Conservation (phyloP, 2,329 filamentous ascomycete genomes). For the Diaporthe nobilis region DNA sequence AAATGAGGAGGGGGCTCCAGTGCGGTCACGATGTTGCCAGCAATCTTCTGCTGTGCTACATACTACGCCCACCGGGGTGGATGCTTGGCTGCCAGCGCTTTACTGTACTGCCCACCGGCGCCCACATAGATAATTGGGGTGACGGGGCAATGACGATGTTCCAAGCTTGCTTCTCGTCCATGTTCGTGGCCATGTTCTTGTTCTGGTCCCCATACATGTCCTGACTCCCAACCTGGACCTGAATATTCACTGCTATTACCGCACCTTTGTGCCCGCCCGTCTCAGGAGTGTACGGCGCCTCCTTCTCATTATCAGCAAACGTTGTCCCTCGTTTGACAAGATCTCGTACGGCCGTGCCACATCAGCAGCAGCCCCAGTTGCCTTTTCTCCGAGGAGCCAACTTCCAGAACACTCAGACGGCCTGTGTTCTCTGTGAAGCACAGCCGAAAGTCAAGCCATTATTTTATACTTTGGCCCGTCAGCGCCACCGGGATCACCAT, state of each 20-base stretch:
- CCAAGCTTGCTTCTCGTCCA: background rate
- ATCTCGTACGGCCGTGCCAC: constrained; percentile 17
- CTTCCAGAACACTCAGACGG: constrained; percentile 1
- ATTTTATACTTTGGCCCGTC: constrained; percentile 15
- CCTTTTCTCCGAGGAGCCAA: constrained; percentile 11
- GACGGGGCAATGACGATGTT: constrained; percentile 16
- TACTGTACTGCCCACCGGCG: background rate
- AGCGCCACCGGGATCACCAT: constrained; percentile 12
- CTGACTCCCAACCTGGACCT: background rate
- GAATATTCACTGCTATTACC: background rate
- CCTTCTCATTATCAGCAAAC: constrained; percentile 12
- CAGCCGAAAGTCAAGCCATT: constrained; percentile 28
- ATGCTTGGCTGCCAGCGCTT: constrained; percentile 27
- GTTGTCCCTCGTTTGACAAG: constrained; percentile 16
- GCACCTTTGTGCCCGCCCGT: background rate
- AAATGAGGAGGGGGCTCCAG: constrained; percentile 27
- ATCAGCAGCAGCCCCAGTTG: constrained; percentile 11
- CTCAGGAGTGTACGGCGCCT: background rate
- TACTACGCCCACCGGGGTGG: background rate
- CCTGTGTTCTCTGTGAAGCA: constrained; percentile 5
- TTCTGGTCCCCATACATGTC: background rate
- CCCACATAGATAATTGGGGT: constrained; percentile 11
- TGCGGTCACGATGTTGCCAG: constrained; percentile 28
- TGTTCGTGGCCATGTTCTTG: background rate
- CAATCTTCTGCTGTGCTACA: constrained; percentile 12